Percentiles rank a stretch among this genome's conserved stretches.
These are phyloP conservation scores for Aspergillus pseudoterreus DNA, from an alignment of 2,329 filamentous ascomycete genomes.

Conservation along the genomic window DNA sequence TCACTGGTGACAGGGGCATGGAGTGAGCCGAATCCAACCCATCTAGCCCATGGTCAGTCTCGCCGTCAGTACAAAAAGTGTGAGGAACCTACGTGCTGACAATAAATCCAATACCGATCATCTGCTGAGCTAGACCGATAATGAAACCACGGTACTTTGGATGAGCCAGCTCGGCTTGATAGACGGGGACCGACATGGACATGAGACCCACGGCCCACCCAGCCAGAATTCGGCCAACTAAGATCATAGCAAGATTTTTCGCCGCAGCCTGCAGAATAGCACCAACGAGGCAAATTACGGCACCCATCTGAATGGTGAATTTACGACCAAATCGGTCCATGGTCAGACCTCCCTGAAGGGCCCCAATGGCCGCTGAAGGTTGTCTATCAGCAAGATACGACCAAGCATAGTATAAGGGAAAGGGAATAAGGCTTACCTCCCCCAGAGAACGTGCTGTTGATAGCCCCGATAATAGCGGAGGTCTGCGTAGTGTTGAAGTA, in stretches of 20 bases:
- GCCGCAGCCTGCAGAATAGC: conserved; percentile 58
- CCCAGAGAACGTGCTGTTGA: conserved; percentile 61
- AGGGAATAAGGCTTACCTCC: conserved; percentile 36
- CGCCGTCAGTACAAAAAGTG: not conserved
- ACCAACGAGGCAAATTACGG: conserved; percentile 55
- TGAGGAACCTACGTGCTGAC: conserved; percentile 37
- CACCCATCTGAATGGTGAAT: conserved; percentile 58
- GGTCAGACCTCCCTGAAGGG: conserved; percentile 53
- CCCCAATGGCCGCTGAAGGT: conserved; percentile 44
- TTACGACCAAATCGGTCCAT: conserved; percentile 61
- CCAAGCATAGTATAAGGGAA: not conserved
- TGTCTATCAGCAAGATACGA: conserved; percentile 1
- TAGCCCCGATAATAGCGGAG: conserved; percentile 56
- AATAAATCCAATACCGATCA: conserved; percentile 44
- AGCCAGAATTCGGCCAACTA: conserved; percentile 52
- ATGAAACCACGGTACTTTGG: conserved; percentile 54
- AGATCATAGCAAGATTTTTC: conserved; percentile 54
- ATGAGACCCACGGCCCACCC: conserved; percentile 48
- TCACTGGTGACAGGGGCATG: conserved; percentile 29
- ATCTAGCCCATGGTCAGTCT: conserved; percentile 14
- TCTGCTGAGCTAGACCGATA: conserved; percentile 42
- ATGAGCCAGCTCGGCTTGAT: conserved; percentile 61
- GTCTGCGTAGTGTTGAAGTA: conserved; percentile 54
- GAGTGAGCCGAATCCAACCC: conserved; percentile 50
- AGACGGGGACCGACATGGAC: conserved; percentile 55